A percentile compares a stretch with the other conserved stretches of the same genome.
Evolutionary conservation across 75 land plant species (phyloP).

Genomic region (Picea sitchensis): DNA sequence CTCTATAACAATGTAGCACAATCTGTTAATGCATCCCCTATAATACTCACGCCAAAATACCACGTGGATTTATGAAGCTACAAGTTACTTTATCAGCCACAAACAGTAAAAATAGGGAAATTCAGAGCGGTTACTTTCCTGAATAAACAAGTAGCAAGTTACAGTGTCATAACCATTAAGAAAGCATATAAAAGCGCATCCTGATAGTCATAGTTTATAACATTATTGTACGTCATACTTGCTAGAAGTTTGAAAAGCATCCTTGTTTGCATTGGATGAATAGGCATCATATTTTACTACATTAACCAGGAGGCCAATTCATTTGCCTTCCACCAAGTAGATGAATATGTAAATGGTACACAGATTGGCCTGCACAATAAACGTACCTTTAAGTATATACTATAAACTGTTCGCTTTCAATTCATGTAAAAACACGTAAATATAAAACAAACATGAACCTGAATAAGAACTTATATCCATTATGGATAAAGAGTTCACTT

Average conservation of each 20-base stretch:
- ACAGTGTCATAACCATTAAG: background rate
- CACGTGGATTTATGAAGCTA: too few species aligned
- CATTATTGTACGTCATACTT: background rate
- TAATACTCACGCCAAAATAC: too few species aligned
- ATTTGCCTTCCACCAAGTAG: conserved; percentile 87
- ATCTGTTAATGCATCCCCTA: too few species aligned
- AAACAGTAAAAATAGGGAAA: too few species aligned
- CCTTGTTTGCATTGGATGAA: background rate
- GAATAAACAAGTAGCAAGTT: background rate
- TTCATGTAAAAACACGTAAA: background rate
- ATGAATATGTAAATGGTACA: conserved; percentile 82
- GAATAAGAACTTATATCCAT: conserved; percentile 57
- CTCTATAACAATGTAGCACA: too few species aligned
- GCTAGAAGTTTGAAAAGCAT: background rate
- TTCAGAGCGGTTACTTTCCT: background rate
- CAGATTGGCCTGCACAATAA: conserved; percentile 75
- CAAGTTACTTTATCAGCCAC: too few species aligned
- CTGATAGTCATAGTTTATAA: background rate
- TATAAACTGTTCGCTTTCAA: background rate
- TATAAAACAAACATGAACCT: background rate
- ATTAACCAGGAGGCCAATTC: conserved; percentile 95
- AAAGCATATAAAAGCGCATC: background rate
- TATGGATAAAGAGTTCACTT: conserved; percentile 10
- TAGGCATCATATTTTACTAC: background rate
- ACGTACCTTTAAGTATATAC: conserved; percentile 10